Evolutionary conservation across 805 yeast genomes (phyloP).

Genomic region (Sungouiella blattae): DNA sequence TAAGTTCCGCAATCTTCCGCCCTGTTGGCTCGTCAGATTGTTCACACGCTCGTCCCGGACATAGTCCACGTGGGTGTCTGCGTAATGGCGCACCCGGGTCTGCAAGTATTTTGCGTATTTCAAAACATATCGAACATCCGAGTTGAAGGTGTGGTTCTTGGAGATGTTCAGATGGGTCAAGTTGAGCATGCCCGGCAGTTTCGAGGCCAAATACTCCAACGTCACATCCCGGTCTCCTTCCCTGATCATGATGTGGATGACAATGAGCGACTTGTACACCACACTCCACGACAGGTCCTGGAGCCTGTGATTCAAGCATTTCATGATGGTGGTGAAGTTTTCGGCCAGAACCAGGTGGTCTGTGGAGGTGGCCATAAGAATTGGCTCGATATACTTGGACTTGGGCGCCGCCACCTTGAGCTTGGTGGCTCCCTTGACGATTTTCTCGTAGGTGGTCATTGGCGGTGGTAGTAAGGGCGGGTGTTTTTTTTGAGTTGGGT

Average conservation of each 20-base stretch:
- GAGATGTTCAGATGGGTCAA: conserved; percentile 36
- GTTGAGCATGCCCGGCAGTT: conserved; percentile 48
- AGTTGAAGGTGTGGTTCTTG: conserved; percentile 31
- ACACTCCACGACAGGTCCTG: conserved; percentile 88
- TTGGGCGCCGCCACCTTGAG: conserved; percentile 92
- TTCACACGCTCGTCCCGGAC: conserved; percentile 64
- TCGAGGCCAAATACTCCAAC: conserved; percentile 52
- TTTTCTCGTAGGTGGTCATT: conserved; percentile 50
- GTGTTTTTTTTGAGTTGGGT: not conserved
- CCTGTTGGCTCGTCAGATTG: conserved; percentile 43
- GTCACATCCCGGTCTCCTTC: conserved; percentile 85
- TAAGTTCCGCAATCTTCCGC: conserved; percentile 61
- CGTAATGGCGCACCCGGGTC: conserved; percentile 66
- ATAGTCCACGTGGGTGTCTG: conserved; percentile 64
- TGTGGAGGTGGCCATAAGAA: conserved; percentile 63
- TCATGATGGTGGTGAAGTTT: conserved; percentile 67
- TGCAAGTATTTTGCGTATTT: conserved; percentile 71
- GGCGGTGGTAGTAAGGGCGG: not conserved
- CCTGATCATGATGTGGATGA: conserved; percentile 84
- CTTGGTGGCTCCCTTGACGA: conserved; percentile 59
- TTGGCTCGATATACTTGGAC: conserved; percentile 92
- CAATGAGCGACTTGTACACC: conserved; percentile 80
- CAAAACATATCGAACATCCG: conserved; percentile 54
- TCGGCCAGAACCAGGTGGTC: conserved; percentile 40
- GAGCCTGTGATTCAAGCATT: conserved; percentile 56